These are phyloP conservation scores for Haberlea rhodopensis DNA, from an alignment of 257 asterid species.

Conservation along the genomic window DNA sequence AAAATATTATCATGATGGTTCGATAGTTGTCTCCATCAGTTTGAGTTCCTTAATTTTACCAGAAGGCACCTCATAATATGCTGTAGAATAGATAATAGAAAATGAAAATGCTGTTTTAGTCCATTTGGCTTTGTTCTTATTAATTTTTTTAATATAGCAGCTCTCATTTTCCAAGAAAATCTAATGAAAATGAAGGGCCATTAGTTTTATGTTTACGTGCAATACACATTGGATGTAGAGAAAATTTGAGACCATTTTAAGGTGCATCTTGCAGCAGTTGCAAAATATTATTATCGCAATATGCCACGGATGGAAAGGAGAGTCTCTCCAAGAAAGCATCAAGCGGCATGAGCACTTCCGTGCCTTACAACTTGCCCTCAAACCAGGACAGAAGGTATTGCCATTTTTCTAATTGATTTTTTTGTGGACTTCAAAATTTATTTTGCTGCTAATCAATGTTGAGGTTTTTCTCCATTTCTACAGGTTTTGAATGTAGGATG, in stretches of 20 bases:
- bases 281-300: slow-evolving; percentile 11
- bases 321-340: slow-evolving; percentile 88
- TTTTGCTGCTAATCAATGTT: slow-evolving; percentile 16
- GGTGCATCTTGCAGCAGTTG: slow-evolving; percentile 1
- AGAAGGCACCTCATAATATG: slow-evolving; percentile 10
- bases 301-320: slow-evolving; percentile 78
- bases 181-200: slow-evolving; percentile 5
- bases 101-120: background rate
- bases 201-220: too few species aligned
- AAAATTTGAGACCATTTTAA: background rate
- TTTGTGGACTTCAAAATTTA: slow-evolving; percentile 9
- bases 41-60: background rate
- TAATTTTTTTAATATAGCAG: background rate
- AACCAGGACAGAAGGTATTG: slow-evolving; percentile 85
- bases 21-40: background rate
- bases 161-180: background rate
- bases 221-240: too few species aligned
- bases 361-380: slow-evolving; percentile 80
- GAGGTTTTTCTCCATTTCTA: slow-evolving; percentile 23
- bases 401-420: background rate
- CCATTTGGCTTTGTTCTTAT: background rate
- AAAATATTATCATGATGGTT: background rate
- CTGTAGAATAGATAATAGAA: background rate
- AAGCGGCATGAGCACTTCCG: slow-evolving; percentile 95
- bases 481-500: slow-evolving; percentile 99